A percentile compares a stretch with the other conserved stretches of the same genome.
Evolutionary conservation across 2,329 filamentous ascomycete species (phyloP).

Genomic region (Fusarium burgessii): DNA sequence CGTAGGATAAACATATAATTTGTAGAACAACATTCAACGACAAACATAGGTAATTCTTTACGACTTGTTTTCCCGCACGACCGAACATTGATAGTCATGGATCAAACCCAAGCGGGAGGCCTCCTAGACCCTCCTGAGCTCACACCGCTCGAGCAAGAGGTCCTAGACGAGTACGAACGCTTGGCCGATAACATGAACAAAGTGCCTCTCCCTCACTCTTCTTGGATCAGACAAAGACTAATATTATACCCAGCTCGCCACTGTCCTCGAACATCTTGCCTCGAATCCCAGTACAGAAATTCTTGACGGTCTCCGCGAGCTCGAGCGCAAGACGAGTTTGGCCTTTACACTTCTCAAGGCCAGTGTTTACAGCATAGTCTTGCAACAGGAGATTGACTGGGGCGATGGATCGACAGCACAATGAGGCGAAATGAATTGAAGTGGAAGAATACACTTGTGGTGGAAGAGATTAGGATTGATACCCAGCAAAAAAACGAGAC

Average conservation of each 20-base stretch:
- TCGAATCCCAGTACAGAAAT: slow-evolving; percentile 82
- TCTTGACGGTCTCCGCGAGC: slow-evolving; percentile 83
- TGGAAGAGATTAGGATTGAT: slow-evolving; percentile 28
- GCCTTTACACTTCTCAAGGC: slow-evolving; percentile 97
- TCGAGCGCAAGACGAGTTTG: slow-evolving; percentile 94
- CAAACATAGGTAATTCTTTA: neutral
- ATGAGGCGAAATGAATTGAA: slow-evolving; percentile 24
- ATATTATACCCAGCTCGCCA: slow-evolving; percentile 62
- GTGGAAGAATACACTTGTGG: neutral
- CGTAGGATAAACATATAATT: slow-evolving; percentile 11
- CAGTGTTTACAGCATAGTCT: slow-evolving; percentile 97
- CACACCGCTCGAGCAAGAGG: slow-evolving; percentile 88
- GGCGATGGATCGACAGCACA: slow-evolving; percentile 62
- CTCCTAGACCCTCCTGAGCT: slow-evolving; percentile 67
- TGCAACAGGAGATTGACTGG: slow-evolving; percentile 95
- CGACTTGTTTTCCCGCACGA: neutral
- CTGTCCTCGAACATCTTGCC: slow-evolving; percentile 71
- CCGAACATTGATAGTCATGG: slow-evolving; percentile 25
- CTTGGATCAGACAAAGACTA: neutral
- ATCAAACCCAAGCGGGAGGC: slow-evolving; percentile 36
- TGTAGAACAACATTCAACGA: neutral
- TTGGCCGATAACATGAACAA: slow-evolving; percentile 92
- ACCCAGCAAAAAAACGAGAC: slow-evolving; percentile 28
- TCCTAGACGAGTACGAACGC: slow-evolving; percentile 92
- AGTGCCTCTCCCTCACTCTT: slow-evolving; percentile 60